Evolutionary conservation across 2,329 filamentous ascomycete genomes (phyloP), one percentile per base, ranked within the genome.

Genomic region (Meredithiella fracta): DNA sequence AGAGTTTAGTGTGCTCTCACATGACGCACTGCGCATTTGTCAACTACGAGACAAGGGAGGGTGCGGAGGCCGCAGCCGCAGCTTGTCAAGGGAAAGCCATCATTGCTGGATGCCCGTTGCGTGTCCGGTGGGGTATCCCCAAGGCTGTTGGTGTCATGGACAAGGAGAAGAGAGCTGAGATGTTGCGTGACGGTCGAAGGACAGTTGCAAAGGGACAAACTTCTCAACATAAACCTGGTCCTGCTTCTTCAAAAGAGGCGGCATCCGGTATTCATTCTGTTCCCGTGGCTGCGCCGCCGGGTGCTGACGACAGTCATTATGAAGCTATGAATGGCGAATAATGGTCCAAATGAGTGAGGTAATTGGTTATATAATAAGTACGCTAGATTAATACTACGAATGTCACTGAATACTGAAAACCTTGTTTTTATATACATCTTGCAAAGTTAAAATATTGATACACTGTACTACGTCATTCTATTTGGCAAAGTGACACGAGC

Each of bases 21-120:
- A 89, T 94, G 72, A 91, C 91, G 15, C 92, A 97, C 65, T 97
- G 90, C 67, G 92, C 92, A 1, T 98, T 97, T 65, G 75, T 98
- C 70, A 98, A 98, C 70, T 98, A 88, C 67, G 82, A 89, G 62
- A 86, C 84, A 2, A 79, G 92, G 57, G 81, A 87, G 60, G 84
- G 79, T 1, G 92, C 94, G 0, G 92, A 98, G 69, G 82, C 78
- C 58, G 94, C 94, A 0, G 87, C 92, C 0, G 80, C 80, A 34
- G 80, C 86, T 20, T 91, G 88, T 62, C 85, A 95, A 67, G 92
- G 94, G 4, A 85, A 85, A 60, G 88, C 89, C 0, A 80, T 97
- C 5, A 86, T 98, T 63, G 83, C 89, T 37, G 92, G 92, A 2
- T 96, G 91, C 63, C 92, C 92, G 0, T 69, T 98, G 59, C 76